Percentiles rank a stretch among this genome's conserved stretches.
phyloP scores from a whole-genome alignment of 176 grass and related monocot genomes.

The Avena insularis region DNA sequence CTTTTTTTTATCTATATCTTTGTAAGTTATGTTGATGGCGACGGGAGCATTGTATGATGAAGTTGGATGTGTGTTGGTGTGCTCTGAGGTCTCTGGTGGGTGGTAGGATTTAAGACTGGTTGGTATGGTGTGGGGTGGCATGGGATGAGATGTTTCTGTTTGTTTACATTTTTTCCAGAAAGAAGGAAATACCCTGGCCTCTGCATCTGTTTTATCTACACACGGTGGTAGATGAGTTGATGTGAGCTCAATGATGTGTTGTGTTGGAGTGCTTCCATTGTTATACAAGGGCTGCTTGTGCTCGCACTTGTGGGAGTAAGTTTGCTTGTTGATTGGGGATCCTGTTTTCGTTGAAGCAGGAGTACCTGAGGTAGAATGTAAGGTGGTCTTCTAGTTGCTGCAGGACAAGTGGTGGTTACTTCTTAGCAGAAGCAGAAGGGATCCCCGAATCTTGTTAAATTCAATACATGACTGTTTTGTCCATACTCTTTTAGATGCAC shows the following conservation, averaged over 20 bases:
- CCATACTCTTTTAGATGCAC: neutral
- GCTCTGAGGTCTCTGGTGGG: constrained; percentile 50
- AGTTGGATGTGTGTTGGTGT: constrained; percentile 46
- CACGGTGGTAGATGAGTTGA: constrained; percentile 31
- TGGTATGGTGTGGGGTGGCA: constrained; percentile 40
- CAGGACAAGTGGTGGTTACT: neutral
- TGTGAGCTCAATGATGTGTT: constrained; percentile 22
- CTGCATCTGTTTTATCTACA: constrained; percentile 33
- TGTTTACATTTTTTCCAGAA: too few species aligned
- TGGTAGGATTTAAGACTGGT: constrained; percentile 46
- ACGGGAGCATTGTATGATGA: constrained; percentile 44
- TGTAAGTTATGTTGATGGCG: constrained; percentile 21
- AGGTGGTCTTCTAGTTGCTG: constrained; percentile 32
- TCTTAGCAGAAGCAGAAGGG: neutral
- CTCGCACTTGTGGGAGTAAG: neutral
- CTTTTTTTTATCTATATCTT: neutral
- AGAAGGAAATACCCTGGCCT: too few species aligned
- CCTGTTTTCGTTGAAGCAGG: neutral
- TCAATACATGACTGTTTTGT: neutral
- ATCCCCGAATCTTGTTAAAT: constrained; percentile 18
- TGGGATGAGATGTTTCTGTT: constrained; percentile 24
- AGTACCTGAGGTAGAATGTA: neutral
- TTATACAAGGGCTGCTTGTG: neutral
- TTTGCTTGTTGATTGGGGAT: constrained; percentile 27
- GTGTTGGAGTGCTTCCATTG: constrained; percentile 21